Conservation (phyloP, 306 rosid species). For the Delonix regia region DNA sequence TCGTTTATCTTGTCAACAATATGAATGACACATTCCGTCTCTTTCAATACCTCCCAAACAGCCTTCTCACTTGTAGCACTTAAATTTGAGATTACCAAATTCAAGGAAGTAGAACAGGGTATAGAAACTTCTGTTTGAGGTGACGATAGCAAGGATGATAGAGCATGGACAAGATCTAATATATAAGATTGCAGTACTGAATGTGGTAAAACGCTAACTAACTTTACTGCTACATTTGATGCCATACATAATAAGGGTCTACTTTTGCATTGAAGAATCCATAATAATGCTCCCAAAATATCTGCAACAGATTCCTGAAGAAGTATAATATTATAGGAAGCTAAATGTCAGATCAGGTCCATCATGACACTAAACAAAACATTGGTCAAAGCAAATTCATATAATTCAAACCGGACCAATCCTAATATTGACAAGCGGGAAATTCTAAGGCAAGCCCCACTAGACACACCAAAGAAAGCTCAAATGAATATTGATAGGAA, state of each 20-base stretch:
- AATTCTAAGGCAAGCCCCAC: not conserved
- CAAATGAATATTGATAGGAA: not conserved
- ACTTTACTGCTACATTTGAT: slow-evolving; percentile 60
- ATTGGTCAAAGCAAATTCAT: slow-evolving; percentile 12
- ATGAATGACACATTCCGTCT: slow-evolving; percentile 46
- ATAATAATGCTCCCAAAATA: slow-evolving; percentile 66
- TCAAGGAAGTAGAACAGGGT: slow-evolving; percentile 67
- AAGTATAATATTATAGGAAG: slow-evolving; percentile 30
- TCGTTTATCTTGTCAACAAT: slow-evolving; percentile 49
- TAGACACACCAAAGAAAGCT: not conserved
- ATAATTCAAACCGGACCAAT: not conserved
- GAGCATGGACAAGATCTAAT: slow-evolving; percentile 68
- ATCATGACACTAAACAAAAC: not conserved
- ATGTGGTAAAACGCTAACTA: slow-evolving; percentile 59
- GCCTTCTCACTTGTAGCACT: slow-evolving; percentile 56
- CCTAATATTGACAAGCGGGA: not conserved
- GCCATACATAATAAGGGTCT: slow-evolving; percentile 54
- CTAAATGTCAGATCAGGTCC: not conserved
- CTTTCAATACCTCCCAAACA: slow-evolving; percentile 63
- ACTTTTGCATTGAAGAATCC: slow-evolving; percentile 72
- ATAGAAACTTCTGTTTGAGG: slow-evolving; percentile 58
- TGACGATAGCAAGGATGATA: slow-evolving; percentile 62
- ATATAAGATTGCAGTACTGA: slow-evolving; percentile 49
- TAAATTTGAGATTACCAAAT: slow-evolving; percentile 58
- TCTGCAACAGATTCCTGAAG: slow-evolving; percentile 71